Base-by-base conservation (phyloP, 148 eudicot species). In the Suaeda aralocaspica region DNA sequence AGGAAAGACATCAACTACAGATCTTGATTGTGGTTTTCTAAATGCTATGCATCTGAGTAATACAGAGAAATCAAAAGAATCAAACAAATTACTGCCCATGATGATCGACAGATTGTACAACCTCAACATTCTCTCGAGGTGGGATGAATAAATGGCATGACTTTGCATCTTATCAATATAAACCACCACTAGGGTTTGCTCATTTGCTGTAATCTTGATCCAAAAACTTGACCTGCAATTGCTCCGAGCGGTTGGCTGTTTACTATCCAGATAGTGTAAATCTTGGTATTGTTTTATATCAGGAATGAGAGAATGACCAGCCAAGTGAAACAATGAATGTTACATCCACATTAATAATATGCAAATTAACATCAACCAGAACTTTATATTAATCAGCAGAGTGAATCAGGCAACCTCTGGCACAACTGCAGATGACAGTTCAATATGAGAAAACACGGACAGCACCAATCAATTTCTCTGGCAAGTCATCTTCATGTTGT, bases 391-490 rank as follows among this genome's bases (percentile, higher is more conserved):
- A 78, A 62, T 79, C 77, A 34, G 46, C 66, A 66, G 81, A n/a
- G 51, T 34, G 82, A 55, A 80, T 89, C 89, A 21, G 86, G 74
- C 26, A 92, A 78, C 72, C n/a, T 81, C 81, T 11, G 98, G 96
- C 57, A 88, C 92, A 68, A 88, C 76, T 55, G 98, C 98, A 62
- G 98, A 86, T 21, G 91, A 86, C 66, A 92, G 69, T 78, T 90
- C 95, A 55, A 92, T 80, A 73, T 94, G 99, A 65, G 97, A 86
- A n/a, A 60, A 82, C 88, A 64, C 97, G 92, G 63, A 91, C 88
- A 22, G 99, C 99, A 44, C 99, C 92, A 34, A 94, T 83, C 69
- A 94, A 77, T 66, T 83, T 85, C 87, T 94, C 99, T 55, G 97
- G 99, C 76, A 94, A 82, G 81, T 93, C 98, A 56, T 87, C 92